Conservation (phyloP, 2,329 filamentous ascomycete genomes). For the Zasmidium cellare region DNA sequence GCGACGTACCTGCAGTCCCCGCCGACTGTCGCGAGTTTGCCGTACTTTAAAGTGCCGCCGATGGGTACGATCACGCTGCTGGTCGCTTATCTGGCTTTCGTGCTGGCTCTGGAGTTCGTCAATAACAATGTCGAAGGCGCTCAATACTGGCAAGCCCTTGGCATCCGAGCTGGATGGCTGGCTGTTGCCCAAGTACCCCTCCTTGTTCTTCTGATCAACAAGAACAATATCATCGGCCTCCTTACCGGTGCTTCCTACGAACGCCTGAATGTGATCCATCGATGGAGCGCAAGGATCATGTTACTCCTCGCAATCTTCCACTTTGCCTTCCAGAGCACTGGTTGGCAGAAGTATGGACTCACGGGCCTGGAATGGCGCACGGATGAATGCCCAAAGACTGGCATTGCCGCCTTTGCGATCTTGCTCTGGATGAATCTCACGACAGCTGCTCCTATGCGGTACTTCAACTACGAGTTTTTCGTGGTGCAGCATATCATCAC, state of each 20-base stretch:
- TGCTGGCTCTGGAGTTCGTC: slow-evolving; percentile 30
- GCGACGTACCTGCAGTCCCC: slow-evolving; percentile 36
- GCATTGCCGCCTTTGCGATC: slow-evolving; percentile 30
- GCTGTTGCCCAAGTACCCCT: slow-evolving; percentile 40
- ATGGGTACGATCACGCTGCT: slow-evolving; percentile 28
- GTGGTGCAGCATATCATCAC: slow-evolving; percentile 40
- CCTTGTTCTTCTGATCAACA: slow-evolving; percentile 41
- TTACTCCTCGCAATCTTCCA: slow-evolving; percentile 33
- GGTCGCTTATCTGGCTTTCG: slow-evolving; percentile 26
- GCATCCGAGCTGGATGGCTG: slow-evolving; percentile 39
- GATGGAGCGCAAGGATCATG: slow-evolving; percentile 38
- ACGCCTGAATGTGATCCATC: slow-evolving; percentile 37
- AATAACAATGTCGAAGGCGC: slow-evolving; percentile 25
- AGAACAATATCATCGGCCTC: slow-evolving; percentile 38
- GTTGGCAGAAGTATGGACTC: slow-evolving; percentile 25
- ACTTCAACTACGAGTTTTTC: slow-evolving; percentile 32
- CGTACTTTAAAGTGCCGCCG: slow-evolving; percentile 26
- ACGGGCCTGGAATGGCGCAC: slow-evolving; percentile 28
- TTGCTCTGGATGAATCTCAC: slow-evolving; percentile 33
- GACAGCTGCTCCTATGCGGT: slow-evolving; percentile 27
- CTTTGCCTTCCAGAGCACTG: slow-evolving; percentile 28
- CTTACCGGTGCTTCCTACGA: slow-evolving; percentile 36
- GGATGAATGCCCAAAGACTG: slow-evolving; percentile 28
- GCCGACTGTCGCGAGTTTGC: slow-evolving; percentile 15
- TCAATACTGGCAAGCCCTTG: slow-evolving; percentile 29